Conservation (phyloP, 2,329 filamentous ascomycete genomes). For the Metarhizium anisopliae region DNA sequence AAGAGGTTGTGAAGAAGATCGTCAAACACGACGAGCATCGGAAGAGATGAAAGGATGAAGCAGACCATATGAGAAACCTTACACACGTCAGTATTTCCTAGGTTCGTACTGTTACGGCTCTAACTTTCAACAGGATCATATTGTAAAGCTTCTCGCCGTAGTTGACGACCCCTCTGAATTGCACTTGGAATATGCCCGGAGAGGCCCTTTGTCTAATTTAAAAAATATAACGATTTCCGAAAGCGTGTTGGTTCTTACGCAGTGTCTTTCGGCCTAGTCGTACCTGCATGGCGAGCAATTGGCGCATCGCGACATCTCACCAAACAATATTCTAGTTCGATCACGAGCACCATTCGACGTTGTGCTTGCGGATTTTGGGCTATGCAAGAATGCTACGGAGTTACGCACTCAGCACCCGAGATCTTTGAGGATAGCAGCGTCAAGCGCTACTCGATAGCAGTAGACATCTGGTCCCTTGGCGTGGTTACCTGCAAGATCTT, state of each 20-base stretch:
- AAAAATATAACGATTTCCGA: slow-evolving; percentile 8
- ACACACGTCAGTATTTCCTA: slow-evolving; percentile 11
- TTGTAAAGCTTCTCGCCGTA: slow-evolving; percentile 7
- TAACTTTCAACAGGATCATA: slow-evolving; percentile 9
- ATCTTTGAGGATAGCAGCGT: slow-evolving; percentile 33
- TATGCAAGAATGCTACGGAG: slow-evolving; percentile 89
- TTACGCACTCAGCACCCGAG: slow-evolving; percentile 86
- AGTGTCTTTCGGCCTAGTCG: slow-evolving; percentile 10
- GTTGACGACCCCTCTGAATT: slow-evolving; percentile 2
- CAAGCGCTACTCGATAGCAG: slow-evolving; percentile 76
- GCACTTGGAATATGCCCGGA: slow-evolving; percentile 8
- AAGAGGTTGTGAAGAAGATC: background rate
- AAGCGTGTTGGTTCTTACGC: slow-evolving; percentile 7
- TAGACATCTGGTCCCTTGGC: slow-evolving; percentile 87
- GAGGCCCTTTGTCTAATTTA: slow-evolving; percentile 6
- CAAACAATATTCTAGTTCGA: slow-evolving; percentile 78
- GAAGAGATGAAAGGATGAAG: slow-evolving; percentile 12
- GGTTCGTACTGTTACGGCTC: background rate
- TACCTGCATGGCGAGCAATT: slow-evolving; percentile 35
- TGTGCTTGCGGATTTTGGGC: slow-evolving; percentile 84
- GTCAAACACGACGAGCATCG: background rate
- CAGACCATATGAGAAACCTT: slow-evolving; percentile 12
- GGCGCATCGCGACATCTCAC: slow-evolving; percentile 88
- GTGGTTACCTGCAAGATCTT: slow-evolving; percentile 46
- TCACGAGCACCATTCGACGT: slow-evolving; percentile 57